Conservation (phyloP, 2,329 filamentous ascomycete species). For the Claviceps maximensis region DNA sequence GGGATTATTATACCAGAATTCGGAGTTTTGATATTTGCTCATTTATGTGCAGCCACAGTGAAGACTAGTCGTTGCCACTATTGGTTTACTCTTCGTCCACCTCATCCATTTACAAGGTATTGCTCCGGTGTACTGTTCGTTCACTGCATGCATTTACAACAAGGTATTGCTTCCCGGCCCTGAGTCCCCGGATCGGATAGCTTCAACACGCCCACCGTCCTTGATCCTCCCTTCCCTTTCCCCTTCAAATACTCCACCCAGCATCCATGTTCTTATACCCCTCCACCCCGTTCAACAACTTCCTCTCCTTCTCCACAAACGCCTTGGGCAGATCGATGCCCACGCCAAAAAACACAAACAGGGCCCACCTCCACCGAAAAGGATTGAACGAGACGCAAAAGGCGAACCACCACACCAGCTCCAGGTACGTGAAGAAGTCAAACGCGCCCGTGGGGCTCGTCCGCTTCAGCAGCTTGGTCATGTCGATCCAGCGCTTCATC, state of each 20-base stretch:
- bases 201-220: no score
- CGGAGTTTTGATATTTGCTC: no score
- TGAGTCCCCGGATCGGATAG: no score
- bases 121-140: no score
- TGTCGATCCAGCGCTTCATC: constrained; percentile 81
- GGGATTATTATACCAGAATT: no score
- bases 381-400: constrained; percentile 72
- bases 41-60: no score
- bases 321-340: constrained; percentile 51
- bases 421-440: constrained; percentile 81
- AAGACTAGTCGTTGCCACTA: no score
- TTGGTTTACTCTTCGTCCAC: no score
- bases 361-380: constrained; percentile 81
- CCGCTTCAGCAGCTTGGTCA: constrained; percentile 60
- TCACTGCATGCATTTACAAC: no score
- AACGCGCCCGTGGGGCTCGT: constrained; percentile 62
- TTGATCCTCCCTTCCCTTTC: no score
- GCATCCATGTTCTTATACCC: constrained; percentile 18
- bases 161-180: no score
- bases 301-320: constrained; percentile 54
- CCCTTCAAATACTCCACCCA: constrained; percentile 10
- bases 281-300: constrained; percentile 36
- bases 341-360: constrained; percentile 69
- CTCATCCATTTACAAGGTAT: no score
- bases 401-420: constrained; percentile 73